These are phyloP conservation scores for Coccinonectria pachysandricola DNA, from an alignment of 2,329 filamentous ascomycete genomes.

Conservation along the genomic window DNA sequence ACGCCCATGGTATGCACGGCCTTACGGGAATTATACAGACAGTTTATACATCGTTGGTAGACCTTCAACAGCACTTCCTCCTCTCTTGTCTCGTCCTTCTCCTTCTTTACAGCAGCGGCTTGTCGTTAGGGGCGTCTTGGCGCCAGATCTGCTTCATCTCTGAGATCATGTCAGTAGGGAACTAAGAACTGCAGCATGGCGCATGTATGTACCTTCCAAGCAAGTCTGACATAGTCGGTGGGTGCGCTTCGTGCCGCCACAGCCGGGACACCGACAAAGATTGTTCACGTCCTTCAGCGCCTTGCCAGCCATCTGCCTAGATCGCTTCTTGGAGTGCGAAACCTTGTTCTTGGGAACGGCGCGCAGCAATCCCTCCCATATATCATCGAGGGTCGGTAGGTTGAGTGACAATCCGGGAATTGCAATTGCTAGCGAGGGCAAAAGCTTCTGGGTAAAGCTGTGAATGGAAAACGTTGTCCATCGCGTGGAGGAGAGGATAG, in stretches of 20 bases:
- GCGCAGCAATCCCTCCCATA: conserved; percentile 87
- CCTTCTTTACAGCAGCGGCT: conserved; percentile 19
- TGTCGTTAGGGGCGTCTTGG: conserved; percentile 27
- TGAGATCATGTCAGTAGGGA: conserved; percentile 11
- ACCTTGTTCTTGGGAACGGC: conserved; percentile 99
- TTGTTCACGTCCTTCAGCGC: conserved; percentile 81
- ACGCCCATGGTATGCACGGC: conserved; percentile 26
- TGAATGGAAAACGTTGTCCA: conserved; percentile 34
- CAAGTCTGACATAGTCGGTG: conserved; percentile 85
- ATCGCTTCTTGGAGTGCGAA: conserved; percentile 88
- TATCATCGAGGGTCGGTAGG: conserved; percentile 53
- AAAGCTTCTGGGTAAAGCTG: conserved; percentile 35
- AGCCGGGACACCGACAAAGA: conserved; percentile 81
- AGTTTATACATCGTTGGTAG: conserved; percentile 19
- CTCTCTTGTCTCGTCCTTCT: too few relatives aligned
- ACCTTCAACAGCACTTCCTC: conserved; percentile 11
- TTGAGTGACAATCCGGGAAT: conserved; percentile 50
- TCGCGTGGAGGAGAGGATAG: conserved; percentile 30
- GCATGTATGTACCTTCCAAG: conserved; percentile 56
- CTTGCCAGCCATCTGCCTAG: conserved; percentile 92
- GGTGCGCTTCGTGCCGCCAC: conserved; percentile 77
- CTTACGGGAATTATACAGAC: conserved; percentile 21
- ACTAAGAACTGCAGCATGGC: not conserved
- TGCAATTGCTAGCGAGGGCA: conserved; percentile 45
- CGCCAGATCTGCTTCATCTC: conserved; percentile 38